phyloP scores from a whole-genome alignment of 495 filamentous ascomycete species.

The Penicillium bovifimosum region DNA sequence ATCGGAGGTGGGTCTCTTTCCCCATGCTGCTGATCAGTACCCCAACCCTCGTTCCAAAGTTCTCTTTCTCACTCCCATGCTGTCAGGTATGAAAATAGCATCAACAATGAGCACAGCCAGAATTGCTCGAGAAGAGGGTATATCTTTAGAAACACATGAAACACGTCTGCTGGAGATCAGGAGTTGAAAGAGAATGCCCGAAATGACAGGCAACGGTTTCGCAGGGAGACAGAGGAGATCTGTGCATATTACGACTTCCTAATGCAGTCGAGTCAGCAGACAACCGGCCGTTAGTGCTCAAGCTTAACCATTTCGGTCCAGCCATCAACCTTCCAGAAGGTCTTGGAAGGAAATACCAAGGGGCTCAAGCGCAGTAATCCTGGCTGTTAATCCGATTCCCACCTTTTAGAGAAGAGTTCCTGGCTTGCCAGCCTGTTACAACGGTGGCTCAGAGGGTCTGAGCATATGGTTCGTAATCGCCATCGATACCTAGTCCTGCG shows the following conservation, averaged over 20 bases:
- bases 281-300: not conserved
- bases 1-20: not conserved
- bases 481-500: not conserved
- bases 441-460: not conserved
- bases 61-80: not conserved
- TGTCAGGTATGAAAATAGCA: constrained; percentile 1
- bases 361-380: constrained; percentile 3
- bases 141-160: constrained; percentile 13
- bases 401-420: not conserved
- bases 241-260: not conserved
- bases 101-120: not conserved
- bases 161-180: constrained; percentile 4
- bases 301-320: not conserved
- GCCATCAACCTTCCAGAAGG: constrained; percentile 8
- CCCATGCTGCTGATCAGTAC: not conserved
- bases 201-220: constrained; percentile 8
- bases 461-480: not conserved
- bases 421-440: not conserved
- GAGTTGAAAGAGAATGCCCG: not conserved
- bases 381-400: constrained; percentile 12
- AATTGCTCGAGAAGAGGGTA: constrained; percentile 2
- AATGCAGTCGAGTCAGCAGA: constrained; percentile 12
- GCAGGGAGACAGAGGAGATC: constrained; percentile 9
- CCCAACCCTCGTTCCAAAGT: not conserved
- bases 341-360: not conserved